Conservation (phyloP, 805 yeast species). For the Kuraishia capsulata region DNA sequence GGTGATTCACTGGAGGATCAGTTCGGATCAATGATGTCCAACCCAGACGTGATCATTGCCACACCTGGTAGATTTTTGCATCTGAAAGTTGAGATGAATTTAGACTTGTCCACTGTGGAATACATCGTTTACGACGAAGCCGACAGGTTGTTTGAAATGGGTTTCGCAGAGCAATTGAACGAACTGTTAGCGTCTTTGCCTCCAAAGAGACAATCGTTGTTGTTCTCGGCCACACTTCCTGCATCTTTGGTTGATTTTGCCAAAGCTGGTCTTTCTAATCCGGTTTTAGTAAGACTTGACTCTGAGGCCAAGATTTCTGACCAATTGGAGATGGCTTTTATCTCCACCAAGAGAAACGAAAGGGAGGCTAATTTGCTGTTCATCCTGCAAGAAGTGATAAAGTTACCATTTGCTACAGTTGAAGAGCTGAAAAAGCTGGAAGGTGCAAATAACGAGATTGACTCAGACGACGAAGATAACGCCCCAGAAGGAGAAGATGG, state of each 20-base stretch:
- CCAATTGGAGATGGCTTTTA: slow-evolving; percentile 80
- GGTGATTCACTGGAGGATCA: slow-evolving; percentile 99
- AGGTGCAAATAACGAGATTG: slow-evolving; percentile 34
- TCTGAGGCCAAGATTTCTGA: slow-evolving; percentile 89
- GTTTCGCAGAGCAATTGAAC: slow-evolving; percentile 87
- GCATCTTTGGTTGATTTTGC: slow-evolving; percentile 91
- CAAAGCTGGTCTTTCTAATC: slow-evolving; percentile 89
- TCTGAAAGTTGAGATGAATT: slow-evolving; percentile 89
- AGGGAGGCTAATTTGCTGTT: slow-evolving; percentile 80
- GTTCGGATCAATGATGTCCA: slow-evolving; percentile 82
- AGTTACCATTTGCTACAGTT: slow-evolving; percentile 70
- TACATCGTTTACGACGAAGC: slow-evolving; percentile 96
- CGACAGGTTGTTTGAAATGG: slow-evolving; percentile 93
- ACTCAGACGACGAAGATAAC: slow-evolving; percentile 45
- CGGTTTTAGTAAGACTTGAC: slow-evolving; percentile 86
- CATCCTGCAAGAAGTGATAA: slow-evolving; percentile 74
- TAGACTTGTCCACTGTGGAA: slow-evolving; percentile 76
- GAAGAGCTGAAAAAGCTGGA: slow-evolving; percentile 54
- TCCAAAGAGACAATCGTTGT: slow-evolving; percentile 70
- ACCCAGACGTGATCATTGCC: slow-evolving; percentile 92
- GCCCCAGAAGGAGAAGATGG: slow-evolving; percentile 28
- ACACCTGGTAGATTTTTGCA: slow-evolving; percentile 98
- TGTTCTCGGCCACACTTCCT: slow-evolving; percentile 95
- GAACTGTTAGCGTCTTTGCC: slow-evolving; percentile 84
- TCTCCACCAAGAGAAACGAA: slow-evolving; percentile 74